These are phyloP conservation scores for Phytophthora rubi DNA, from an alignment of 352 stramenopile species.

Conservation along the genomic window DNA sequence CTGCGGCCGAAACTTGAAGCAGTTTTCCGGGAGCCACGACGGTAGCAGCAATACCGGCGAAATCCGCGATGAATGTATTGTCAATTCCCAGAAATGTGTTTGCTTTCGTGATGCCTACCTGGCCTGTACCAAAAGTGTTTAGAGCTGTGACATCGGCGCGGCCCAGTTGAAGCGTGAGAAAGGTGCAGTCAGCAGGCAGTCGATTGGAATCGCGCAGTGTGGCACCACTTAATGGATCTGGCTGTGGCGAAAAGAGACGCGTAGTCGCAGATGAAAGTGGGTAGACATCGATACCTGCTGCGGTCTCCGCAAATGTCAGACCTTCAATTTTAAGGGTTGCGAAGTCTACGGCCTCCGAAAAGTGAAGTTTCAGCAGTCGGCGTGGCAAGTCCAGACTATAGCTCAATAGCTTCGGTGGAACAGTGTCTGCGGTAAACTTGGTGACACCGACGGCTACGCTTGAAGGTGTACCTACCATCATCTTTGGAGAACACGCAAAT, in stretches of 20 bases:
- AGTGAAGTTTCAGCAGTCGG: slow-evolving; percentile 65
- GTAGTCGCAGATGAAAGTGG: slow-evolving; percentile 47
- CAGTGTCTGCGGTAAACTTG: slow-evolving; percentile 54
- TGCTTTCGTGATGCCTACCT: slow-evolving; percentile 49
- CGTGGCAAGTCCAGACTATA: slow-evolving; percentile 68
- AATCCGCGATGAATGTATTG: slow-evolving; percentile 51
- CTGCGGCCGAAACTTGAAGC: slow-evolving; percentile 44
- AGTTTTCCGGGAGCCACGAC: slow-evolving; percentile 30
- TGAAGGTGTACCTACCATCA: slow-evolving; percentile 24
- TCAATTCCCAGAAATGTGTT: slow-evolving; percentile 63
- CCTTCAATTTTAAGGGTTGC: slow-evolving; percentile 39
- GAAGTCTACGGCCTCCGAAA: slow-evolving; percentile 70
- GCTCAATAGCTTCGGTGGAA: slow-evolving; percentile 49
- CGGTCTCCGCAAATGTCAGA: slow-evolving; percentile 54
- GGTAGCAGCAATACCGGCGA: slow-evolving; percentile 50
- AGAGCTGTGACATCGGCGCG: slow-evolving; percentile 47
- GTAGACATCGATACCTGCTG: slow-evolving; percentile 38
- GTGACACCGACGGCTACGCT: slow-evolving; percentile 36
- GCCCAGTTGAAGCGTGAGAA: slow-evolving; percentile 64
- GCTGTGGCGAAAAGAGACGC: slow-evolving; percentile 52
- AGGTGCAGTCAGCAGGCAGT: slow-evolving; percentile 65
- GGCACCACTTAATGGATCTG: slow-evolving; percentile 55
- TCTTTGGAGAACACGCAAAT: slow-evolving; percentile 35
- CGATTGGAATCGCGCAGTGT: slow-evolving; percentile 50
- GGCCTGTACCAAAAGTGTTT: slow-evolving; percentile 43